Evolutionary conservation across 208 protist species (phyloP), one percentile per base, ranked within the genome.

Genomic region (Jaenimonas drosophilae): DNA sequence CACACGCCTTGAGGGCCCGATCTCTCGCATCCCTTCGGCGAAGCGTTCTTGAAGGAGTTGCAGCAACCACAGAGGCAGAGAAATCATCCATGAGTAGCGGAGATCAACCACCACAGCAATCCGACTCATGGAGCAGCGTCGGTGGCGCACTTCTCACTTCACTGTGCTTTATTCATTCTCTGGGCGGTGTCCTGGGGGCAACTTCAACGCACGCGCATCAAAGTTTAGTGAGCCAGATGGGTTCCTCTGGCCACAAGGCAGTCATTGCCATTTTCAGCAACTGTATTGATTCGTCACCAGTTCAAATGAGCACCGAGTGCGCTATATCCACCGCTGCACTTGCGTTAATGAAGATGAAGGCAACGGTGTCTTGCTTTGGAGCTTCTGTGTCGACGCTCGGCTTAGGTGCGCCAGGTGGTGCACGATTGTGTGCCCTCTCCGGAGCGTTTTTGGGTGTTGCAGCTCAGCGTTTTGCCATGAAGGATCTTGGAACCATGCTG

Each of bases 231-330:
- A n/a, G n/a, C n/a, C n/a, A n/a, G n/a, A n/a, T n/a, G n/a, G n/a
- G n/a, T n/a, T n/a, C n/a, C n/a, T n/a, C n/a, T n/a, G n/a, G n/a
- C n/a, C n/a, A n/a, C n/a, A n/a, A 54, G 19, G 40, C 43, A 16
- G 45, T 43, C 5, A 28, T 88, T 43, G 23, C 79, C 7, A 43
- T 91, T 23, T 91, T 91, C 61, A 88, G 64, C 43, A 69, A 85
- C 60, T 49, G 51, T 19, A 14, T n/a, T 32, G 5, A 20, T 5
- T 31, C 40, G 19, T 11, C 12, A 20, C 44, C 11, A 7, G 5
- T 29, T 12, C 4, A 1, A 4, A 40, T 80, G 24, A 54, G 52
- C 28, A 46, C 74, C 2, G 78, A 92, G 50, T 87, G 83, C 41
- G 68, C 73, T 14, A 63, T 91, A 14, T 71, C 76, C 19, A 59